Percentiles rank a stretch among this genome's conserved stretches.
phyloP scores from a whole-genome alignment of 106 monocot species.

The Allium sativum region DNA sequence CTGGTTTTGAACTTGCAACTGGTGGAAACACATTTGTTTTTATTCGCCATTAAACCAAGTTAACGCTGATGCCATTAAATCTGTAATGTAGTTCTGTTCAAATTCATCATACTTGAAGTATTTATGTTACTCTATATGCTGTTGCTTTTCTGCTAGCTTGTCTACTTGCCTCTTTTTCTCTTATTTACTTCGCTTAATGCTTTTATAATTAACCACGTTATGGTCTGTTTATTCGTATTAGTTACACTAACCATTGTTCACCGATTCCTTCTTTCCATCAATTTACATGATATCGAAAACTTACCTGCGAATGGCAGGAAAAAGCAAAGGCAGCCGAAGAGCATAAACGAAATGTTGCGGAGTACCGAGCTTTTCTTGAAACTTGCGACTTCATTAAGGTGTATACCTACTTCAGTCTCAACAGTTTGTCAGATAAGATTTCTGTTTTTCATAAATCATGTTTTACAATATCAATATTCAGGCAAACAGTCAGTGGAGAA shows the following conservation, averaged over 20 bases:
- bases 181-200: neutral
- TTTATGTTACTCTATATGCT: too few relatives aligned
- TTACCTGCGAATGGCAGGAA: conserved; percentile 32
- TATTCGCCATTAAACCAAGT: too few relatives aligned
- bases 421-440: neutral
- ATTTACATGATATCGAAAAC: neutral
- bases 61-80: too few relatives aligned
- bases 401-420: neutral
- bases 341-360: conserved; percentile 53
- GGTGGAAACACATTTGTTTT: too few relatives aligned
- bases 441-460: neutral
- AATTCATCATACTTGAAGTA: too few relatives aligned
- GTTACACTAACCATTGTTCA: too few relatives aligned
- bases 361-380: conserved; percentile 72
- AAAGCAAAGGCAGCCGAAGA: conserved; percentile 72
- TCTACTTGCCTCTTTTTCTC: neutral
- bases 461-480: conserved; percentile 10
- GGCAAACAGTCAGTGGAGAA: conserved; percentile 81
- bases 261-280: neutral
- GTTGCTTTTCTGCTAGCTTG: too few relatives aligned
- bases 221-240: neutral
- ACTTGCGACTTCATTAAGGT: conserved; percentile 93
- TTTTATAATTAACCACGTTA: neutral
- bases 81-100: too few relatives aligned
- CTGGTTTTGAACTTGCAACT: too few relatives aligned